Evolutionary conservation across 306 rosid species (phyloP).

Genomic region (Fragaria nilgerrensis): DNA sequence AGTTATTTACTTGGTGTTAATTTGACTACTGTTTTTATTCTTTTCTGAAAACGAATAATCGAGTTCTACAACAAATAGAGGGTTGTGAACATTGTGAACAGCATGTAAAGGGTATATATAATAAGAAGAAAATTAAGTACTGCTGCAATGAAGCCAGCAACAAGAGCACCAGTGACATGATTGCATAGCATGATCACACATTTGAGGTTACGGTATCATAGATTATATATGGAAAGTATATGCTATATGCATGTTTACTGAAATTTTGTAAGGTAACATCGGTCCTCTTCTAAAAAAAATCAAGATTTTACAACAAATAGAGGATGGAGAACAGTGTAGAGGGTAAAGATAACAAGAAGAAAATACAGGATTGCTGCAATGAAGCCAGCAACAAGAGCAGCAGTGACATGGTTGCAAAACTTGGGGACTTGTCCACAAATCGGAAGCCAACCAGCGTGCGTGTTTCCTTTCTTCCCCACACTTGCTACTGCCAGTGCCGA

Average conservation of each 20-base stretch:
- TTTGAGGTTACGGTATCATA: no score
- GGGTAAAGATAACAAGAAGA: slow-evolving; percentile 25
- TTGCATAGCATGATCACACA: background rate
- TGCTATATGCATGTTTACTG: no score
- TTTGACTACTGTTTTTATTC: no score
- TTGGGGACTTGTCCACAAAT: slow-evolving; percentile 59
- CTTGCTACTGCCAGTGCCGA: slow-evolving; percentile 48
- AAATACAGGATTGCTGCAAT: slow-evolving; percentile 37
- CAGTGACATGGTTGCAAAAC: slow-evolving; percentile 45
- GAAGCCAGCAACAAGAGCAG: slow-evolving; percentile 36
- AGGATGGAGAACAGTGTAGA: slow-evolving; percentile 21
- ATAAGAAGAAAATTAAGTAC: slow-evolving; percentile 6
- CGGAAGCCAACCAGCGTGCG: slow-evolving; percentile 55
- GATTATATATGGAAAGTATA: no score
- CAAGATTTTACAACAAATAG: slow-evolving; percentile 8
- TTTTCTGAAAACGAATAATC: no score
- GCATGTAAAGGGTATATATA: background rate
- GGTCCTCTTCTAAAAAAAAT: background rate
- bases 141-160: slow-evolving; percentile 15
- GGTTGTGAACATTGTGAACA: slow-evolving; percentile 13
- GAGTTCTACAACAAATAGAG: slow-evolving; percentile 17
- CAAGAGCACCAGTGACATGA: slow-evolving; percentile 38
- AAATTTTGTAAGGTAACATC: no score
- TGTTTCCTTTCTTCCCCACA: slow-evolving; percentile 61
- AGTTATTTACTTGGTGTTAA: no score